phyloP scores from a whole-genome alignment of 495 filamentous ascomycete genomes.

The Xylaria flabelliformis region DNA sequence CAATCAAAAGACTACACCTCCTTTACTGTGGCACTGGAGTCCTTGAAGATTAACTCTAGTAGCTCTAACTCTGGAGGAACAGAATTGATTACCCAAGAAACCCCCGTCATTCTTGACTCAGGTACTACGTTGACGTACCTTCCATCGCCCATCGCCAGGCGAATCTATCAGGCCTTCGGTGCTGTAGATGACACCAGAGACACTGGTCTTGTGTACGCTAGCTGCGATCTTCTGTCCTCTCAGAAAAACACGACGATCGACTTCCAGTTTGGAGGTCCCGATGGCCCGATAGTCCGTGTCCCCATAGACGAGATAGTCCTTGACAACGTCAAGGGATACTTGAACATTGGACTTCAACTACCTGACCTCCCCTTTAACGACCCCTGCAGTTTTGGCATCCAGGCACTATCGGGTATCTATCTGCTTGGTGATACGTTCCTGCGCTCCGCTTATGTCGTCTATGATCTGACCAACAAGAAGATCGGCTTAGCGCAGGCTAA shows the following conservation, averaged over 20 bases:
- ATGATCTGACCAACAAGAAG: slow-evolving; percentile 83
- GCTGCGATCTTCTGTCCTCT: slow-evolving; percentile 58
- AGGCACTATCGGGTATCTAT: slow-evolving; percentile 37
- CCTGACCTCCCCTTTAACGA: slow-evolving; percentile 39
- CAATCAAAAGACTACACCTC: slow-evolving; percentile 40
- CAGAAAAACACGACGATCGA: slow-evolving; percentile 66
- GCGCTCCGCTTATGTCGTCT: slow-evolving; percentile 91
- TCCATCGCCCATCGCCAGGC: slow-evolving; percentile 63
- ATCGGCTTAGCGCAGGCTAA: slow-evolving; percentile 87
- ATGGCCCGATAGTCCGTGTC: slow-evolving; percentile 68
- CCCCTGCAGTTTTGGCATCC: slow-evolving; percentile 53
- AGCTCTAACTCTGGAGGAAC: slow-evolving; percentile 41
- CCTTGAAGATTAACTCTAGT: slow-evolving; percentile 40
- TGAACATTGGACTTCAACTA: slow-evolving; percentile 33
- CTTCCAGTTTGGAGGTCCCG: slow-evolving; percentile 62
- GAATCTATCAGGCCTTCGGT: slow-evolving; percentile 64
- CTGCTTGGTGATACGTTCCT: slow-evolving; percentile 88
- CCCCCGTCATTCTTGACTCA: slow-evolving; percentile 80
- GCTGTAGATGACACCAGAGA: slow-evolving; percentile 55
- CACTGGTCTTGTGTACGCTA: slow-evolving; percentile 53
- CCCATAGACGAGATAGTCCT: slow-evolving; percentile 78
- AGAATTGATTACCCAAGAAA: slow-evolving; percentile 34
- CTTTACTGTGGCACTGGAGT: slow-evolving; percentile 48
- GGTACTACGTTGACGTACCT: slow-evolving; percentile 85
- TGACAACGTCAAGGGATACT: slow-evolving; percentile 49